Base-by-base conservation (phyloP, 2,329 filamentous ascomycete genomes). In the Alternaria sp. region DNA sequence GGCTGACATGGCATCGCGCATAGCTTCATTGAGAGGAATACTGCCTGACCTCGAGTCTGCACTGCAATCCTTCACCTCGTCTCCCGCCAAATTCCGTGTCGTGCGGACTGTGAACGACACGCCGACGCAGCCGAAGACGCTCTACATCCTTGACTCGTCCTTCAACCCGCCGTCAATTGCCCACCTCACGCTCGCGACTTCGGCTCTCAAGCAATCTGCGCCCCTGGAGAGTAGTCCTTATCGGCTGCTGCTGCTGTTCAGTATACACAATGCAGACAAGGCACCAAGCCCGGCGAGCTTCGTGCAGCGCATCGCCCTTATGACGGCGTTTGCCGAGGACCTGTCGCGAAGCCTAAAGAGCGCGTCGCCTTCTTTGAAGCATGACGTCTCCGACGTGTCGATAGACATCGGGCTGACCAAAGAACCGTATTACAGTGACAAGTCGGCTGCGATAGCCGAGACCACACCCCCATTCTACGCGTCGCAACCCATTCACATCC, bases 401-500 rank as follows among this genome's bases (percentile, higher is more conserved):
- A 80, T 85, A 18, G 91, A 94, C 66, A 84, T 94, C 38, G 91
- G 85, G 2, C 83, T 95, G 2, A 92, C 90, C 0, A 90, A 85
- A 36, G 83, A 86, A 69, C 89, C 92, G 0, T 93, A 90, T 74
- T 95, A 94, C 70, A 87, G 87, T 59, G 88, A 90, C 71, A 94
- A 94, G 79, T 87, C 87, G 8, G 67, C 72, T 12, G 87, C 86
- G 1, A 87, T 94, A 28, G 79, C 82, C 0, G 79, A 80, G 54
- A 72, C 66, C 43, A 57, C 44, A 12, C 72, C 79, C 16, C 73
- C 70, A 4, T 65, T 76, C 27, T 81, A 80, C 63, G 70, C 79
- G 0, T 71, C 71, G 18, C 63, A 71, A 8, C 80, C 81, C 0
- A 72, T 59, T 54, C 90, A 93, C 69, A 80, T 91, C 4, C 92